These are phyloP conservation scores for Sisymbrium altissimum DNA, from an alignment of 345 rosid species.

Conservation along the genomic window DNA sequence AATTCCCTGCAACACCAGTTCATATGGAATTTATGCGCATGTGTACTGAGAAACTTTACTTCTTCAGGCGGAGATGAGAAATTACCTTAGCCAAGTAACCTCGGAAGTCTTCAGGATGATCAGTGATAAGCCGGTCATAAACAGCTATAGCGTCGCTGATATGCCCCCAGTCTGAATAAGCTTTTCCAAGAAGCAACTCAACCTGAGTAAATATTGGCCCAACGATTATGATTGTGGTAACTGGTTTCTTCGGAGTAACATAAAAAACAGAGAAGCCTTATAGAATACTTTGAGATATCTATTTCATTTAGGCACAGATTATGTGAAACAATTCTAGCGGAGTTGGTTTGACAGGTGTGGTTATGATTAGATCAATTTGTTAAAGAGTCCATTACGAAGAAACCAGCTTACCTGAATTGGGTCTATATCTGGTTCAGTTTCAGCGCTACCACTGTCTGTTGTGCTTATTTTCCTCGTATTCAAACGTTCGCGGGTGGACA, in stretches of 20 bases:
- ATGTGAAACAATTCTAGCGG: background rate
- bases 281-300: background rate
- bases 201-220: constrained; percentile 42
- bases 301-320: background rate
- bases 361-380: background rate
- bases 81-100: constrained; percentile 93
- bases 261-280: background rate
- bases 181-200: constrained; percentile 91
- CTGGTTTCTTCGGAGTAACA: background rate
- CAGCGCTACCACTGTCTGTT: constrained; percentile 33
- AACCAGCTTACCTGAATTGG: constrained; percentile 62
- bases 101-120: constrained; percentile 79
- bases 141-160: constrained; percentile 86
- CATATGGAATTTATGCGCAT: constrained; percentile 5
- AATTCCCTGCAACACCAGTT: constrained; percentile 61
- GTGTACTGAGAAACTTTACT: background rate
- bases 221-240: background rate
- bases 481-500: constrained; percentile 54
- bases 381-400: background rate
- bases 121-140: constrained; percentile 73
- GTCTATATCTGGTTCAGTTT: constrained; percentile 43
- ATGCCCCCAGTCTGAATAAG: constrained; percentile 91
- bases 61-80: background rate
- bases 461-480: constrained; percentile 41
- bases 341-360: constrained; percentile 4